These are phyloP conservation scores for Candida tammaniensis DNA, from an alignment of 805 yeast genomes.

Conservation along the genomic window DNA sequence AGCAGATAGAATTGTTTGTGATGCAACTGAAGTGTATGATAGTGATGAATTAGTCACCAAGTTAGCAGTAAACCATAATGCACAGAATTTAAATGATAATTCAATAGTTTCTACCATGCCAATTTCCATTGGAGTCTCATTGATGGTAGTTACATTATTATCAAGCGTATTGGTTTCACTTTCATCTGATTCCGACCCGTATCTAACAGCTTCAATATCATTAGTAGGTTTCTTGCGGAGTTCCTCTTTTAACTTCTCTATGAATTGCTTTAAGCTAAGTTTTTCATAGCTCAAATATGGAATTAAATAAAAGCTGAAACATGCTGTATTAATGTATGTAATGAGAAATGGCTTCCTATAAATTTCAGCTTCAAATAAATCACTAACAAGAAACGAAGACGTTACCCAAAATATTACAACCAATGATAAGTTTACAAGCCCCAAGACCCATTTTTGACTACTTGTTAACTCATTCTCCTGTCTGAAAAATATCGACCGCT, in stretches of 20 bases:
- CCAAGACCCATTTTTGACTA: slow-evolving; percentile 66
- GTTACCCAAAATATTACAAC: slow-evolving; percentile 90
- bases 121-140: no score
- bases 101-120: slow-evolving; percentile 62
- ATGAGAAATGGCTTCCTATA: slow-evolving; percentile 90
- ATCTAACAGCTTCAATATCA: slow-evolving; percentile 8
- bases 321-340: slow-evolving; percentile 86
- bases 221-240: no score
- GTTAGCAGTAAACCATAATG: slow-evolving; percentile 89
- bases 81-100: slow-evolving; percentile 76
- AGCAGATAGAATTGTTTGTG: slow-evolving; percentile 89
- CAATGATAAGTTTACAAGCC: slow-evolving; percentile 65
- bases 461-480: slow-evolving; percentile 10
- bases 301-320: slow-evolving; percentile 74
- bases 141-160: no score
- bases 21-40: slow-evolving; percentile 86
- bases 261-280: slow-evolving; percentile 21
- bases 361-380: slow-evolving; percentile 61
- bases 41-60: slow-evolving; percentile 84
- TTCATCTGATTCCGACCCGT: slow-evolving; percentile 9
- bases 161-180: not conserved
- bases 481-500: slow-evolving; percentile 5
- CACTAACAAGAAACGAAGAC: slow-evolving; percentile 82
- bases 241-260: slow-evolving; percentile 21
- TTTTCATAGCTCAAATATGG: slow-evolving; percentile 46